These are phyloP conservation scores for Rosa hybrid DNA, from an alignment of 331 rosid species.

Conservation along the genomic window DNA sequence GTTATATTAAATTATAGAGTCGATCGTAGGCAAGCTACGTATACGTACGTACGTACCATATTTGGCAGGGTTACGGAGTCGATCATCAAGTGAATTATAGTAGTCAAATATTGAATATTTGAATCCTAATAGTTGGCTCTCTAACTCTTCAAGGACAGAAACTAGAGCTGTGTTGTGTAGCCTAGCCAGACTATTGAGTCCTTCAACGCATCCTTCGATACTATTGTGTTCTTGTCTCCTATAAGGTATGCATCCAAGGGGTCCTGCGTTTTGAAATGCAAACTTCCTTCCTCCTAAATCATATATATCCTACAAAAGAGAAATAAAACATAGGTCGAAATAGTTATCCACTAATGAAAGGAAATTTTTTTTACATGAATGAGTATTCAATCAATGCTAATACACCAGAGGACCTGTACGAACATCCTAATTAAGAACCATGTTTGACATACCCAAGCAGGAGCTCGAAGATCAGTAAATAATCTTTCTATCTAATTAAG, in stretches of 20 bases:
- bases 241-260: background rate
- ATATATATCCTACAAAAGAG: background rate
- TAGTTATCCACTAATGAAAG: no score
- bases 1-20: background rate
- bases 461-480: no score
- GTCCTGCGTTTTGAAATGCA: background rate
- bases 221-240: background rate
- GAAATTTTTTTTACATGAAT: no score
- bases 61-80: background rate
- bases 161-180: background rate
- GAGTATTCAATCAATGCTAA: no score
- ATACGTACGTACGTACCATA: background rate
- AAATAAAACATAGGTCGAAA: no score
- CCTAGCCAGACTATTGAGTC: background rate
- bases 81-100: background rate
- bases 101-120: background rate
- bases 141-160: background rate
- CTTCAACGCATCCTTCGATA: background rate
- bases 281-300: constrained; percentile 2
- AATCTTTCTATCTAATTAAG: no score
- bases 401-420: no score
- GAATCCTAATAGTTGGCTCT: background rate
- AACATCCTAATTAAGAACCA: no score
- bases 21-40: background rate
- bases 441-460: no score